These are phyloP conservation scores for Boletus rex-veris DNA, from an alignment of 768 basidiomycete species.

Conservation along the genomic window DNA sequence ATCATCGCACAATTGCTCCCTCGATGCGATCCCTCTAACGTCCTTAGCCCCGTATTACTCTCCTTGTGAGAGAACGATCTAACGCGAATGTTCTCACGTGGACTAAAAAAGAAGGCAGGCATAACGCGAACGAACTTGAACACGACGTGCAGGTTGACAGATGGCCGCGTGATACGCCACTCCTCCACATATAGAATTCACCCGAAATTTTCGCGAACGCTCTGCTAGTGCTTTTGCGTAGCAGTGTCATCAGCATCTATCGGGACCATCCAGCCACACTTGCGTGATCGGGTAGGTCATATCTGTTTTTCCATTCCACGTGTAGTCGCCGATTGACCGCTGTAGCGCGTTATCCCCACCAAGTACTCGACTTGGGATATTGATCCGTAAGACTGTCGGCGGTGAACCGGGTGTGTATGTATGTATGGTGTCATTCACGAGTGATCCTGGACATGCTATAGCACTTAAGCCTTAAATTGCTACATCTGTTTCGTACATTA, in stretches of 20 bases:
- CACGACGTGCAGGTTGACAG: neutral
- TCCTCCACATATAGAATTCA: neutral
- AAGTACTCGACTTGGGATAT: no score
- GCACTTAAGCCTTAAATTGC: neutral
- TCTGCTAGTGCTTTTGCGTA: neutral
- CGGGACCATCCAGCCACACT: neutral
- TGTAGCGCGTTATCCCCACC: no score
- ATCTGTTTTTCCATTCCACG: neutral
- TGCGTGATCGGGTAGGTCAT: neutral
- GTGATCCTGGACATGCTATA: neutral
- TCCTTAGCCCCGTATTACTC: no score
- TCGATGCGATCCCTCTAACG: constrained; percentile 9
- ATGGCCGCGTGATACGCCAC: neutral
- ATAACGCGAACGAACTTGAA: neutral
- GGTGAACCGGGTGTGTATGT: no score
- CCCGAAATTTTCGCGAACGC: no score
- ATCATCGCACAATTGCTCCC: neutral
- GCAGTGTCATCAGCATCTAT: neutral
- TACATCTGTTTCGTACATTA: neutral
- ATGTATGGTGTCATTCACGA: neutral
- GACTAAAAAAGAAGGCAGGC: neutral
- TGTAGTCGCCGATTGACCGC: neutral
- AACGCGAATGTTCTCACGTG: neutral
- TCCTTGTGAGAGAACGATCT: neutral
- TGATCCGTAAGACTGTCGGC: no score